These are phyloP conservation scores for Coniosporium apollinis DNA, from an alignment of 495 filamentous ascomycete species.

Conservation along the genomic window DNA sequence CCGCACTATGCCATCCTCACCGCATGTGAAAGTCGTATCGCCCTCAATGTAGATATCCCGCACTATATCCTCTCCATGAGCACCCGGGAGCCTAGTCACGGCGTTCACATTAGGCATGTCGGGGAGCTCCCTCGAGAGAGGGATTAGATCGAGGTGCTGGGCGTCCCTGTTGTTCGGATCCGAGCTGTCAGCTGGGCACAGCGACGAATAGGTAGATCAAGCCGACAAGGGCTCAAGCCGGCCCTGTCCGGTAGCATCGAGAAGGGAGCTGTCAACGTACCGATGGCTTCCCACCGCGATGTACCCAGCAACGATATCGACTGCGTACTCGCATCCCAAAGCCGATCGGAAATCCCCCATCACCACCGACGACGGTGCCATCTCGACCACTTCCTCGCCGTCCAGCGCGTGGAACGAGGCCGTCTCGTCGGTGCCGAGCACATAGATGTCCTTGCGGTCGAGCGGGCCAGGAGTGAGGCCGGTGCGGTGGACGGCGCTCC, in stretches of 20 bases:
- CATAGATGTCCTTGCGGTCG: conserved; percentile 30
- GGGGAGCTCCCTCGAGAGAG: too few species aligned
- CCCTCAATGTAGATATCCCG: conserved; percentile 61
- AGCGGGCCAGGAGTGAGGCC: conserved; percentile 47
- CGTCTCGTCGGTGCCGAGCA: conserved; percentile 51
- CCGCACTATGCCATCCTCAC: conserved; percentile 21
- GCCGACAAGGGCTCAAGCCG: conserved; percentile 22
- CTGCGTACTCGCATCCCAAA: conserved; percentile 68
- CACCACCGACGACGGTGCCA: conserved; percentile 34
- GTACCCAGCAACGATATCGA: conserved; percentile 49
- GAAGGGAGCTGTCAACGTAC: conserved; percentile 29
- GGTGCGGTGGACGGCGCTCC: conserved; percentile 63
- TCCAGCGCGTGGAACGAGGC: conserved; percentile 62
- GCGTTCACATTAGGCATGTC: too few species aligned
- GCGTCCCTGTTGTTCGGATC: neutral
- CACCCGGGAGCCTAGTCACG: conserved; percentile 32
- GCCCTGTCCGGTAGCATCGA: conserved; percentile 2
- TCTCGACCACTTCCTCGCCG: conserved; percentile 35
- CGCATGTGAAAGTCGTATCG: conserved; percentile 23
- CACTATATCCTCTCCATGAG: conserved; percentile 72
- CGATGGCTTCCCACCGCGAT: conserved; percentile 45
- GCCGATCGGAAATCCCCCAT: conserved; percentile 61
- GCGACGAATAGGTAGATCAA: conserved; percentile 29
- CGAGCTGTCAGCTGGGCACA: neutral
- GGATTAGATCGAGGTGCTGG: too few species aligned